Evolutionary conservation across 2,329 filamentous ascomycete genomes (phyloP).

Genomic region (Didymosphaeria variabile): DNA sequence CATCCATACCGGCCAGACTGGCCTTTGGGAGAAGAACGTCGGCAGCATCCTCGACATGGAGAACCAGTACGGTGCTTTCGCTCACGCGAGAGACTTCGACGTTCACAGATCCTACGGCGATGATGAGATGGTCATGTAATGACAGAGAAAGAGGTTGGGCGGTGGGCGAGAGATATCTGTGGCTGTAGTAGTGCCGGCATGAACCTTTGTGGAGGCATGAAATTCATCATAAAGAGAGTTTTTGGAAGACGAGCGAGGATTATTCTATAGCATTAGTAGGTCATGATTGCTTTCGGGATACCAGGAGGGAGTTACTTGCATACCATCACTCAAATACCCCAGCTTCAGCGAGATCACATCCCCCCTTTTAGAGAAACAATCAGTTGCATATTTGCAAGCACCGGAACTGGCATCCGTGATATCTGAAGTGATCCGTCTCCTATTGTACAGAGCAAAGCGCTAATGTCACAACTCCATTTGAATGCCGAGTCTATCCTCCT

Average conservation of each 20-base stretch:
- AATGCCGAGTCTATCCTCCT: slow-evolving; percentile 16
- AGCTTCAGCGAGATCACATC: slow-evolving; percentile 13
- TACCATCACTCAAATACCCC: slow-evolving; percentile 21
- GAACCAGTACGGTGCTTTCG: slow-evolving; percentile 72
- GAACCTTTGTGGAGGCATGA: not conserved
- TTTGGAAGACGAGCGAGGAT: not conserved
- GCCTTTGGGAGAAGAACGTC: slow-evolving; percentile 59
- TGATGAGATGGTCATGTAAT: slow-evolving; percentile 53
- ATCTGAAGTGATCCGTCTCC: not conserved
- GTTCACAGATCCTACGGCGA: slow-evolving; percentile 46
- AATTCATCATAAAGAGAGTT: not conserved
- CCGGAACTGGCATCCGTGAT: not conserved
- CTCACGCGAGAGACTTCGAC: slow-evolving; percentile 62
- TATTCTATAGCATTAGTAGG: not conserved
- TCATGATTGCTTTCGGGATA: slow-evolving; percentile 1
- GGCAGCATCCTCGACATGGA: slow-evolving; percentile 64
- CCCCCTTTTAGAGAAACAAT: slow-evolving; percentile 3
- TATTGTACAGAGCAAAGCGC: slow-evolving; percentile 9
- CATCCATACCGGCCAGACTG: slow-evolving; percentile 47
- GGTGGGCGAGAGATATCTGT: not conserved
- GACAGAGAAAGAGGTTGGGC: not conserved
- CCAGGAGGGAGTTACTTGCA: slow-evolving; percentile 8
- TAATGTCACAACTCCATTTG: slow-evolving; percentile 10
- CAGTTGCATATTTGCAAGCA: not conserved
- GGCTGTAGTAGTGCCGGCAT: not conserved